phyloP scores from a whole-genome alignment of 2,329 filamentous ascomycete species.

The Camillea tinctor region DNA sequence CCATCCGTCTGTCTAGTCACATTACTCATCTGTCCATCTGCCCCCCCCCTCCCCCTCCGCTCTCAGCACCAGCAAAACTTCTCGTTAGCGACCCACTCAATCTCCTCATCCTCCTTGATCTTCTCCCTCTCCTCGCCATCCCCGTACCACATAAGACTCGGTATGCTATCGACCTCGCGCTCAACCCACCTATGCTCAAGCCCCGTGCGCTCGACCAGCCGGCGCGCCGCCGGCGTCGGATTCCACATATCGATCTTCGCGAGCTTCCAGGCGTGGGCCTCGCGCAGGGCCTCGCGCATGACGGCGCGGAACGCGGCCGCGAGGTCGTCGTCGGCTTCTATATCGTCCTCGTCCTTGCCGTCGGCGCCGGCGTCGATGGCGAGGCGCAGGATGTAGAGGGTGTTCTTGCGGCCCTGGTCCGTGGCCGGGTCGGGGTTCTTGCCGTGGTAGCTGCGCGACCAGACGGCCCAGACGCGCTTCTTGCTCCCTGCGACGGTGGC shows the following conservation, averaged over 20 bases:
- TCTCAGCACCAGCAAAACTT: constrained; percentile 74
- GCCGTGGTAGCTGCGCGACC: constrained; percentile 66
- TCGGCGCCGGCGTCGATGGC: constrained; percentile 63
- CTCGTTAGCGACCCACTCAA: constrained; percentile 75
- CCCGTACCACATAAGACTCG: constrained; percentile 71
- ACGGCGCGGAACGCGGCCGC: constrained; percentile 59
- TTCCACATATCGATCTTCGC: constrained; percentile 80
- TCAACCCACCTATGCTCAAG: constrained; percentile 51
- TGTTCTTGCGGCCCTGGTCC: constrained; percentile 49
- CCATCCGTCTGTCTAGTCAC: no score
- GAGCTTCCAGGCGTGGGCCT: constrained; percentile 72
- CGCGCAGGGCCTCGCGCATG: constrained; percentile 62
- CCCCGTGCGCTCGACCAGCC: constrained; percentile 46
- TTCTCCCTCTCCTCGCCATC: constrained; percentile 44
- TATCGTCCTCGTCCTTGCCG: constrained; percentile 41
- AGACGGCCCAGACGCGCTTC: constrained; percentile 68
- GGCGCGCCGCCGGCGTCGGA: constrained; percentile 55
- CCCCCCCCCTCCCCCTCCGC: neutral
- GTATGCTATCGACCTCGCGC: constrained; percentile 65
- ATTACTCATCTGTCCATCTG: neutral
- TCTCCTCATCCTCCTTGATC: constrained; percentile 44
- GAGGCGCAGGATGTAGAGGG: constrained; percentile 66
- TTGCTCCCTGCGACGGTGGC: constrained; percentile 39
- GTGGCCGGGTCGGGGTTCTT: constrained; percentile 47
- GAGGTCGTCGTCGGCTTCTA: constrained; percentile 39